Conservation (phyloP, 2,329 filamentous ascomycete genomes). For the Sarocladiaceae sp. region DNA sequence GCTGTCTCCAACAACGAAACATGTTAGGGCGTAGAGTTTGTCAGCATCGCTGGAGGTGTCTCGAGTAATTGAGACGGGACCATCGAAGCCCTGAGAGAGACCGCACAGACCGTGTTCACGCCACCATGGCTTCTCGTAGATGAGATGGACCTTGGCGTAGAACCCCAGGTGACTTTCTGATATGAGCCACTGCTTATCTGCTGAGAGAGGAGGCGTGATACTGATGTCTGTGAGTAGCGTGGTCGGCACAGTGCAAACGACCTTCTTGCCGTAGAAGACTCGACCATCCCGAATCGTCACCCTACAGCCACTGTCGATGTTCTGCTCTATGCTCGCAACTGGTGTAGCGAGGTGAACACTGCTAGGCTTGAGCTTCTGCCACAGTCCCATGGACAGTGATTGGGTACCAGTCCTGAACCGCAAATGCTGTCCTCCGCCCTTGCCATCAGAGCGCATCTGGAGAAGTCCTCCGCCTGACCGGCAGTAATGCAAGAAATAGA, state of each 20-base stretch:
- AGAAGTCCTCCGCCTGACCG: not conserved
- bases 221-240: slow-evolving; percentile 40
- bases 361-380: not conserved
- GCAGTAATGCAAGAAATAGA: not conserved
- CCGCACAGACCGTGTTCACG: slow-evolving; percentile 29
- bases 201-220: slow-evolving; percentile 41
- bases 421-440: not conserved
- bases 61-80: slow-evolving; percentile 33
- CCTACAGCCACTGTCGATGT: not conserved
- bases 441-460: not conserved
- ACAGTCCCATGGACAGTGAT: not conserved
- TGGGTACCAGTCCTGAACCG: not conserved
- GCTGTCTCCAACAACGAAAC: slow-evolving; percentile 34
- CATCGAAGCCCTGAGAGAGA: slow-evolving; percentile 34
- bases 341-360: not conserved
- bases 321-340: not conserved
- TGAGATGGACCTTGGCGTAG: slow-evolving; percentile 38
- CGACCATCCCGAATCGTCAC: not conserved
- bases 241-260: slow-evolving; percentile 45
- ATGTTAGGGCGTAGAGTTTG: slow-evolving; percentile 30
- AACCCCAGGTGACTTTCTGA: slow-evolving; percentile 34
- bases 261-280: slow-evolving; percentile 21
- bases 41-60: slow-evolving; percentile 33
- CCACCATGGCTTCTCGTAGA: slow-evolving; percentile 29
- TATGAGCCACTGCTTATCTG: slow-evolving; percentile 25